Evolutionary conservation across 2,329 filamentous ascomycete genomes (phyloP).

Genomic region (Venturia carpophila): DNA sequence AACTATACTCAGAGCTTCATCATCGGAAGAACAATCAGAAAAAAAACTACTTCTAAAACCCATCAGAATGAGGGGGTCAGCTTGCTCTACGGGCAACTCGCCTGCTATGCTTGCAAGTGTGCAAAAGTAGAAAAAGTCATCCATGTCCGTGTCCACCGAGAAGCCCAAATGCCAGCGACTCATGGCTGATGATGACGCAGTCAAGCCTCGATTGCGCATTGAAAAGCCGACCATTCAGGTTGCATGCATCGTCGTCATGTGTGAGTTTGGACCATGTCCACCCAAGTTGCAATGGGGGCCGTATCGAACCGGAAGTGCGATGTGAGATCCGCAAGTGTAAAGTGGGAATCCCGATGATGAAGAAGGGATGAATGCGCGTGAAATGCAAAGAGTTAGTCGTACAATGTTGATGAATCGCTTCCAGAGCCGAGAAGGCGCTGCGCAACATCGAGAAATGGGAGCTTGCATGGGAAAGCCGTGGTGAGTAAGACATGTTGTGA

Average conservation of each 20-base stretch:
- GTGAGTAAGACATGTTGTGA: slow-evolving; percentile 7
- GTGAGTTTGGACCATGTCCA: not conserved
- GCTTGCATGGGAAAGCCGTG: not conserved
- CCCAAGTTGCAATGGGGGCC: not conserved
- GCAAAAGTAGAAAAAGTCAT: slow-evolving; percentile 1
- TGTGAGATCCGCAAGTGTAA: not conserved
- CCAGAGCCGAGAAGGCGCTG: not conserved
- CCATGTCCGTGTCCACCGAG: not conserved
- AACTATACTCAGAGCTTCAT: slow-evolving; percentile 12
- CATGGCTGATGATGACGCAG: not conserved
- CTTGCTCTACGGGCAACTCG: not conserved
- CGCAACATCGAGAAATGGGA: not conserved
- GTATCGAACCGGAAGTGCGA: not conserved
- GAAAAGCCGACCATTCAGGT: not conserved
- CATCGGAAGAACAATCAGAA: slow-evolving; percentile 7
- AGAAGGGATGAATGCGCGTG: not conserved
- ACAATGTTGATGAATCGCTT: not conserved
- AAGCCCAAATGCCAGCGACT: not conserved
- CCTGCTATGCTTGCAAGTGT: not conserved
- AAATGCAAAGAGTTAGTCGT: not conserved
- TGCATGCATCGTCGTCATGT: slow-evolving; percentile 2
- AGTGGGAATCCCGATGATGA: not conserved
- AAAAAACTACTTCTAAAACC: not conserved
- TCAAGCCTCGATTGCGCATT: not conserved
- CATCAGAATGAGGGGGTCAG: not conserved